Conservation (phyloP, 306 rosid genomes). For the Astragalus membranaceus region DNA sequence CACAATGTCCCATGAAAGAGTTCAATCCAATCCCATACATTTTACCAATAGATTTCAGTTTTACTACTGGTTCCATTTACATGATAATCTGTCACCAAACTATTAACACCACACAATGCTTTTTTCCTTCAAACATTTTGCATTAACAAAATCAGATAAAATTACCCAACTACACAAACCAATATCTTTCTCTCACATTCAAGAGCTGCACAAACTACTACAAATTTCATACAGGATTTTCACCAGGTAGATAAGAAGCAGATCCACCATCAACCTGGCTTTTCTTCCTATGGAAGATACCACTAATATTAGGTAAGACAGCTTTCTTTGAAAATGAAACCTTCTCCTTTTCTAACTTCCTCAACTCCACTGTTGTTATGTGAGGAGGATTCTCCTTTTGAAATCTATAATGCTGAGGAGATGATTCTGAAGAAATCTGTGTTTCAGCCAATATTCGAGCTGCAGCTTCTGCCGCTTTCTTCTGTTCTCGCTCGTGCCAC, state of each 20-base stretch:
- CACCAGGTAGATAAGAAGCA: constrained; percentile 90
- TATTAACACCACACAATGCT: constrained; percentile 20
- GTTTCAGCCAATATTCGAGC: constrained; percentile 74
- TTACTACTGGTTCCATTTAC: constrained; percentile 43
- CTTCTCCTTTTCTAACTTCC: constrained; percentile 60
- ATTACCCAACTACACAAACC: constrained; percentile 48
- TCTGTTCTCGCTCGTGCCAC: constrained; percentile 92
- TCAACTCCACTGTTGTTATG: constrained; percentile 33
- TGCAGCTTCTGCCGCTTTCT: constrained; percentile 87
- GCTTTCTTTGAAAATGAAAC: constrained; percentile 60
- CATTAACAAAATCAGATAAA: constrained; percentile 20
- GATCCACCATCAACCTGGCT: constrained; percentile 84
- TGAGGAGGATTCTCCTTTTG: constrained; percentile 52
- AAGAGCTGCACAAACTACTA: constrained; percentile 32
- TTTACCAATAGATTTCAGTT: constrained; percentile 19
- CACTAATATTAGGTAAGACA: constrained; percentile 62
- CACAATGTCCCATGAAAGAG: not conserved
- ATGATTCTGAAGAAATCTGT: constrained; percentile 46
- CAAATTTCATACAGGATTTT: constrained; percentile 45
- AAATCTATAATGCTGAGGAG: constrained; percentile 58
- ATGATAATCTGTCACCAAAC: constrained; percentile 38
- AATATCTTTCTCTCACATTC: constrained; percentile 37
- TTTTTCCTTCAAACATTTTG: constrained; percentile 28
- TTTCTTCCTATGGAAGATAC: constrained; percentile 73
- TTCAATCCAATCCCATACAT: not conserved